These are phyloP conservation scores for Aureobasidium lini DNA, from an alignment of 2,329 filamentous ascomycete genomes.

Conservation along the genomic window DNA sequence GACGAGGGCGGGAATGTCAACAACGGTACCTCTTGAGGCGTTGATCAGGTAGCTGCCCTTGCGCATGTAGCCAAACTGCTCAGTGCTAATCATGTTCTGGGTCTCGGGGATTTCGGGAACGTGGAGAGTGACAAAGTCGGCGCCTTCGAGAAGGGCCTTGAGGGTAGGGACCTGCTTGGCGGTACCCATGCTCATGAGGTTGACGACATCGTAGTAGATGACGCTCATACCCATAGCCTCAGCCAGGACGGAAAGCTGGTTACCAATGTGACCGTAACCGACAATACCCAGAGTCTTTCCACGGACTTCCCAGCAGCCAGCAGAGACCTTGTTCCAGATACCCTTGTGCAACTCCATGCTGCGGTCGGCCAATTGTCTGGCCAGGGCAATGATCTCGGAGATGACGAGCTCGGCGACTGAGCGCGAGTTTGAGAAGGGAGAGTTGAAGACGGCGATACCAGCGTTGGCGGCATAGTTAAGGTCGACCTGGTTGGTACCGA, in stretches of 20 bases:
- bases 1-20: constrained; percentile 88
- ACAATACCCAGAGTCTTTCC: constrained; percentile 96
- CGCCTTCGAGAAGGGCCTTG: constrained; percentile 64
- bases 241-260: constrained; percentile 87
- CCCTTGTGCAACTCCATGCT: constrained; percentile 91
- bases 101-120: constrained; percentile 92
- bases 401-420: constrained; percentile 96
- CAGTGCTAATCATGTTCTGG: constrained; percentile 77
- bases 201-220: constrained; percentile 93
- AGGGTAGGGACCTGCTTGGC: constrained; percentile 74
- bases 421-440: constrained; percentile 94
- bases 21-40: constrained; percentile 85
- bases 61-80: constrained; percentile 84
- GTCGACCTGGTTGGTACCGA: constrained; percentile 93
- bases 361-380: constrained; percentile 86
- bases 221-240: constrained; percentile 98
- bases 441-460: constrained; percentile 98
- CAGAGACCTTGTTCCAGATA: constrained; percentile 96
- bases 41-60: constrained; percentile 91
- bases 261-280: constrained; percentile 95
- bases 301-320: constrained; percentile 94
- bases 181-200: constrained; percentile 88
- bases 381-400: constrained; percentile 82
- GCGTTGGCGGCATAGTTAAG: constrained; percentile 72
- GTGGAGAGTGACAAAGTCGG: constrained; percentile 91